phyloP scores from a whole-genome alignment of 768 basidiomycete species.

The Lepiota venenata region DNA sequence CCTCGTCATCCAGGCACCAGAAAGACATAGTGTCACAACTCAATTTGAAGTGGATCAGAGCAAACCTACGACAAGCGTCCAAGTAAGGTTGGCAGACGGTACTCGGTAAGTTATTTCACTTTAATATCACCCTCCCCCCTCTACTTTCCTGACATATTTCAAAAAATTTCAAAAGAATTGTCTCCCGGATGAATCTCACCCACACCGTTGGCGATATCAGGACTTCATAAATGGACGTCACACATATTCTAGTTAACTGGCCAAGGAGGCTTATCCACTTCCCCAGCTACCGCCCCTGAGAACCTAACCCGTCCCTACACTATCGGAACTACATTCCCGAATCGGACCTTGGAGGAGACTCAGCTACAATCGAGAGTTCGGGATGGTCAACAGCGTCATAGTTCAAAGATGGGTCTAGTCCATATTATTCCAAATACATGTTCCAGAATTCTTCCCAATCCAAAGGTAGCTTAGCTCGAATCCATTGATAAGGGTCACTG shows the following conservation, averaged over 20 bases:
- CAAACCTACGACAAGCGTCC: conserved; percentile 83
- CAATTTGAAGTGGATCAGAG: conserved; percentile 80
- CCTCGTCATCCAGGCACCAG: conserved; percentile 18
- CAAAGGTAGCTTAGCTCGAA: too few relatives aligned
- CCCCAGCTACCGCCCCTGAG: conserved; percentile 66
- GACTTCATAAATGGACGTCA: conserved; percentile 81
- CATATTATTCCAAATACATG: too few relatives aligned
- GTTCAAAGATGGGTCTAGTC: conserved; percentile 71
- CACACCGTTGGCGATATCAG: conserved; percentile 87
- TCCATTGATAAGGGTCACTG: too few relatives aligned
- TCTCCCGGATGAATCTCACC: conserved; percentile 84
- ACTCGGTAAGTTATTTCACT: conserved; percentile 52
- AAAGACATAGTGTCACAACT: conserved; percentile 39
- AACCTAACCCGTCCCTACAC: conserved; percentile 61
- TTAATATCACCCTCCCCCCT: background rate
- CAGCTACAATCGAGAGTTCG: conserved; percentile 66
- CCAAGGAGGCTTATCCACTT: background rate
- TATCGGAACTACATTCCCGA: conserved; percentile 92
- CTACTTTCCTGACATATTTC: background rate
- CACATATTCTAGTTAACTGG: background rate
- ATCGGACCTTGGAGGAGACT: conserved; percentile 63
- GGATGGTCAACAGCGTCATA: conserved; percentile 79
- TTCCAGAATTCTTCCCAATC: too few relatives aligned
- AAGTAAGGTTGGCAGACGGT: conserved; percentile 89
- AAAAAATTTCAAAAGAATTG: conserved; percentile 57